Base-by-base conservation (phyloP, 2,329 filamentous ascomycete species). In the Amylocarpus encephaloides region DNA sequence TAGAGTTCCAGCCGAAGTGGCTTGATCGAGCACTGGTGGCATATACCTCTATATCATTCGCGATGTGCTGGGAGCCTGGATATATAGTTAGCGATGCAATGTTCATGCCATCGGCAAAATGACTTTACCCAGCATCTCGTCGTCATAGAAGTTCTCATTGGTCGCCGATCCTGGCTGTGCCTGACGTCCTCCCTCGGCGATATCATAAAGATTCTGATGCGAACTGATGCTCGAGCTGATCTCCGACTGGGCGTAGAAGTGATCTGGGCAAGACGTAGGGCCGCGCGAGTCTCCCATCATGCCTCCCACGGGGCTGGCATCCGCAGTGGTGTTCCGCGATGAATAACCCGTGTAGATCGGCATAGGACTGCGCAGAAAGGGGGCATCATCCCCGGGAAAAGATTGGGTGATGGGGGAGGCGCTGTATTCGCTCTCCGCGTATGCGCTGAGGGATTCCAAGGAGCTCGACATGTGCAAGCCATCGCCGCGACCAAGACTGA, bases 231-330 rank as follows among this genome's bases (percentile, higher is more conserved):
- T 82, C 35, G 79, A 82, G 62, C 77, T 74, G 48, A 74, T 74
- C 59, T 83, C 80, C 4, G 79, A 82, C 6, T 76, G 73, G n/a
- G 76, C 72, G 59, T 82, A 83, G 54, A 77, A 73, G 34, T 81
- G 73, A 54, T 79, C 74, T n/a, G 79, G 79, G 59, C 76, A 83
- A 12, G 80, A 80, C 4, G 77, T 79, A 36, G 78, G 77, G 12
- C 74, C 75, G 56, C 76, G 73, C 48, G 71, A 68, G 54, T 78
- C 76, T 16, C 79, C 77, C 55, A 80, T 73, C 55, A 82, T 73
- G 51, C 57, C 55, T 19, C 50, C 69, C 5, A 74, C 72, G 6
- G 80, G 78, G 59, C 77, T 82, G 49, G 78, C 77, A 13, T 77
- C 72, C 2, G 76, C 70, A 2, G 75, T 72, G 2, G 79, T 80